phyloP scores from a whole-genome alignment of 805 yeast genomes.

The Nematodospora valgi region DNA sequence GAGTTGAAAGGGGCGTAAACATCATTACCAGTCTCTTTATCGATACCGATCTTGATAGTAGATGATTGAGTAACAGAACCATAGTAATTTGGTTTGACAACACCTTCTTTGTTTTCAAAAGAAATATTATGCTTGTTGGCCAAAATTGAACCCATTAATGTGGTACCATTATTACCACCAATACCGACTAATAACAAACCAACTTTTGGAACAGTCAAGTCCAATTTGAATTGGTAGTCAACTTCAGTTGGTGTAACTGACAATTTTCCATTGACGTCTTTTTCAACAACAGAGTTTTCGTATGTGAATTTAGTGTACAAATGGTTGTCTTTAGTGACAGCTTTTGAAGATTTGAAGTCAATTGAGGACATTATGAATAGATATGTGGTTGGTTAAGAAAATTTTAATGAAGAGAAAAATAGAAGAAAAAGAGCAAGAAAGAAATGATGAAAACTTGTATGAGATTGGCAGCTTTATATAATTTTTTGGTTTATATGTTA shows the following conservation, averaged over 20 bases:
- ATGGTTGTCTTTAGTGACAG: slow-evolving; percentile 47
- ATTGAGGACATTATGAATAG: slow-evolving; percentile 22
- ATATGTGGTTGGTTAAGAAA: neutral
- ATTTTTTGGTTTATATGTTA: too few species aligned
- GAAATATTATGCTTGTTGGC: slow-evolving; percentile 79
- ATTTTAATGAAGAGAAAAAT: neutral
- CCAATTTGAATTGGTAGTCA: slow-evolving; percentile 84
- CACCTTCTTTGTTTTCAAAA: slow-evolving; percentile 82
- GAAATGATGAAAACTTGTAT: neutral
- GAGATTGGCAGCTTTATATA: neutral
- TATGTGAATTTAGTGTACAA: slow-evolving; percentile 63
- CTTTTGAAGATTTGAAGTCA: slow-evolving; percentile 54
- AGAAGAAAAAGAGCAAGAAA: slow-evolving; percentile 1
- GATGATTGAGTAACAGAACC: slow-evolving; percentile 95
- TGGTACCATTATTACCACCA: slow-evolving; percentile 96
- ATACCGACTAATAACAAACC: slow-evolving; percentile 91
- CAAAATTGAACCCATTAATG: slow-evolving; percentile 77
- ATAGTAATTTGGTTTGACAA: slow-evolving; percentile 71
- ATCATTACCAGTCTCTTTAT: slow-evolving; percentile 66
- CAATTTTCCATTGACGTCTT: slow-evolving; percentile 45
- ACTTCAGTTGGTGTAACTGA: slow-evolving; percentile 66
- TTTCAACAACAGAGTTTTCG: slow-evolving; percentile 71
- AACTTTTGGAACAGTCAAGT: slow-evolving; percentile 74
- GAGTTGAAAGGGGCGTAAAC: slow-evolving; percentile 91
- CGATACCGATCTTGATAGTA: slow-evolving; percentile 86